Percentiles rank a stretch among this genome's conserved stretches.
Conservation (phyloP, 257 asterid species). For the Solanum pimpinellifolium region DNA sequence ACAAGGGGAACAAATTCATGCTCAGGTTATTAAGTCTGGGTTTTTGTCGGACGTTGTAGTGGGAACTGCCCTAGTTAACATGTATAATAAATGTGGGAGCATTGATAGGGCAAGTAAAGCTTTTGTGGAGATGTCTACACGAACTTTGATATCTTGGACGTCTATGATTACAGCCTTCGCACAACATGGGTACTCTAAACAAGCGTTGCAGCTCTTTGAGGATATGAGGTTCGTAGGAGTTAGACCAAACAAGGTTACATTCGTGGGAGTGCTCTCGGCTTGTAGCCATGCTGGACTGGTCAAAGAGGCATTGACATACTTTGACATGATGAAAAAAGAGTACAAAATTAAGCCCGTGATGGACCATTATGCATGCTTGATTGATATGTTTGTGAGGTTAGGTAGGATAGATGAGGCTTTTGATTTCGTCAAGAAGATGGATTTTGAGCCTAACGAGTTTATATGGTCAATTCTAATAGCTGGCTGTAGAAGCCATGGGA, state of each 20-base stretch:
- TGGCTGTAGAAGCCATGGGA: slow-evolving; percentile 80
- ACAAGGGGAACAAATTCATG: slow-evolving; percentile 92
- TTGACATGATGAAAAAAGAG: slow-evolving; percentile 58
- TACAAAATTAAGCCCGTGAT: slow-evolving; percentile 57
- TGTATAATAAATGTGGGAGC: slow-evolving; percentile 91
- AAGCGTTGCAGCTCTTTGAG: slow-evolving; percentile 64
- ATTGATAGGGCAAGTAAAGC: slow-evolving; percentile 64
- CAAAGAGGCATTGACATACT: slow-evolving; percentile 53
- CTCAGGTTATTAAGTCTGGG: slow-evolving; percentile 65
- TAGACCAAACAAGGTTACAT: slow-evolving; percentile 76
- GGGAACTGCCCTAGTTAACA: slow-evolving; percentile 77
- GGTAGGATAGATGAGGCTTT: slow-evolving; percentile 73
- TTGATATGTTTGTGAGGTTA: slow-evolving; percentile 72
- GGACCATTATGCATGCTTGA: slow-evolving; percentile 75
- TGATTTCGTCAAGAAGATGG: slow-evolving; percentile 38
- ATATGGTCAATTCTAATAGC: slow-evolving; percentile 81
- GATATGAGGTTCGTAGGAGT: slow-evolving; percentile 81
- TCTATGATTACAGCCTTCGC: slow-evolving; percentile 70
- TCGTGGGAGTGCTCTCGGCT: slow-evolving; percentile 76
- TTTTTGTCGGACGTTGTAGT: slow-evolving; percentile 64
- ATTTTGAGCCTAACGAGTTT: slow-evolving; percentile 52
- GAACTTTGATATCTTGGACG: slow-evolving; percentile 90
- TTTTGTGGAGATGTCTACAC: slow-evolving; percentile 59
- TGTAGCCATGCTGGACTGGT: slow-evolving; percentile 88
- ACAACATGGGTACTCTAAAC: slow-evolving; percentile 54